Percentiles rank a stretch among this genome's conserved stretches.
Conservation (phyloP, 352 stramenopile genomes). For the Albugo candida region DNA sequence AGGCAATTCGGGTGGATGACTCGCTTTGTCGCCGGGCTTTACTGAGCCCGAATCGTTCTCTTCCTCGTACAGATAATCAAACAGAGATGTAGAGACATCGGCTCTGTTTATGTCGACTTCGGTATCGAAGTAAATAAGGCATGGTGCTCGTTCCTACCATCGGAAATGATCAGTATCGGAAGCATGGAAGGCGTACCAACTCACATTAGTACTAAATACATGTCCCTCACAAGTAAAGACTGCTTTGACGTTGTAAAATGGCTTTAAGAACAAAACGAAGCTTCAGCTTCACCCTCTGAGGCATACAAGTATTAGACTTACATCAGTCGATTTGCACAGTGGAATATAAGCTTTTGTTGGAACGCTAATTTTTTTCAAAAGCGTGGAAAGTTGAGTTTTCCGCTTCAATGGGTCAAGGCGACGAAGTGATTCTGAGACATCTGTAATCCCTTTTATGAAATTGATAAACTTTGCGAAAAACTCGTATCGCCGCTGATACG, state of each 20-base stretch:
- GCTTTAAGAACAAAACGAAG: conserved; percentile 10
- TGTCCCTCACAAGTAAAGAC: conserved; percentile 41
- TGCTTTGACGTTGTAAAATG: conserved; percentile 36
- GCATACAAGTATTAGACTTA: conserved; percentile 8
- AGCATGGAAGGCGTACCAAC: conserved; percentile 1
- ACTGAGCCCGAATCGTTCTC: conserved; percentile 3
- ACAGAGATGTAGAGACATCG: conserved; percentile 47
- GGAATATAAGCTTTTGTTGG: conserved; percentile 48
- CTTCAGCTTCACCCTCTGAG: not conserved
- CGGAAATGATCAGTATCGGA: not conserved
- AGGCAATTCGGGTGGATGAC: too few relatives aligned
- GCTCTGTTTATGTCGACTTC: conserved; percentile 19
- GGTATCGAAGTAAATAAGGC: conserved; percentile 50
- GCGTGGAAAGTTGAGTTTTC: conserved; percentile 26
- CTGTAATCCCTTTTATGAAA: conserved; percentile 67
- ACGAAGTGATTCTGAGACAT: conserved; percentile 51
- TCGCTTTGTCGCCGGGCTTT: not conserved
- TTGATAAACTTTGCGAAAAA: conserved; percentile 67
- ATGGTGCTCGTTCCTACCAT: conserved; percentile 46
- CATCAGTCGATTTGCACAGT: conserved; percentile 64
- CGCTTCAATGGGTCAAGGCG: conserved; percentile 41
- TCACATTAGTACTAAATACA: conserved; percentile 64
- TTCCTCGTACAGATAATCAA: conserved; percentile 33
- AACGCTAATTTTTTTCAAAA: conserved; percentile 29
- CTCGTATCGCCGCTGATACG: conserved; percentile 38